Evolutionary conservation across 768 basidiomycete genomes (phyloP).

Genomic region (Grammothele lineata): DNA sequence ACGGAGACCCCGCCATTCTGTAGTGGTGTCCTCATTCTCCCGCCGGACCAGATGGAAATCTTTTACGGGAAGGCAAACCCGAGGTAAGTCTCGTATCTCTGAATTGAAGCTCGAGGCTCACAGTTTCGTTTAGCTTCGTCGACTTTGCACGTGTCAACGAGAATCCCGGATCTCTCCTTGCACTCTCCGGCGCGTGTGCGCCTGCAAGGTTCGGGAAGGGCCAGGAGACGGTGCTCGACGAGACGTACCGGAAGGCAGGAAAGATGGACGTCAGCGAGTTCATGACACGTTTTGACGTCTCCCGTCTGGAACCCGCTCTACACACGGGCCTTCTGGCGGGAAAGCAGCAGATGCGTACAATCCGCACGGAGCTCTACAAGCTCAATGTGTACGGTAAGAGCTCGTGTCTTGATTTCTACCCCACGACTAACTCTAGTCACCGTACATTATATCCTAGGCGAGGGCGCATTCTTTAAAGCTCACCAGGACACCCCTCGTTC

Average conservation of each 20-base stretch:
- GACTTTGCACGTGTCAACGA: conserved; percentile 7
- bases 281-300: conserved; percentile 28
- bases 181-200: conserved; percentile 31
- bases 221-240: conserved; percentile 37
- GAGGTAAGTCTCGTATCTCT: neutral
- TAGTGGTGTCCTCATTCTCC: neutral
- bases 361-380: conserved; percentile 39
- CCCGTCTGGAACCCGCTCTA: conserved; percentile 27
- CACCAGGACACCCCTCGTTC: conserved; percentile 46
- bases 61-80: neutral
- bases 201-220: conserved; percentile 38
- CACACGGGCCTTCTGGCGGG: neutral
- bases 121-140: conserved; percentile 5
- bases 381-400: conserved; percentile 41
- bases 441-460: conserved; percentile 29
- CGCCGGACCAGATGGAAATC: neutral
- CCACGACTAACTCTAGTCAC: neutral
- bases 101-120: neutral
- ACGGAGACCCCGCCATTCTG: neutral
- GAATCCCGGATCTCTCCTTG: conserved; percentile 7
- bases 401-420: too few species aligned
- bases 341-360: neutral
- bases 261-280: conserved; percentile 40
- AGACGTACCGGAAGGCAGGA: conserved; percentile 42
- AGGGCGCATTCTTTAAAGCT: conserved; percentile 45